Conservation (phyloP, 2,329 filamentous ascomycete species). For the Phaeosphaeriaceae sp. region DNA sequence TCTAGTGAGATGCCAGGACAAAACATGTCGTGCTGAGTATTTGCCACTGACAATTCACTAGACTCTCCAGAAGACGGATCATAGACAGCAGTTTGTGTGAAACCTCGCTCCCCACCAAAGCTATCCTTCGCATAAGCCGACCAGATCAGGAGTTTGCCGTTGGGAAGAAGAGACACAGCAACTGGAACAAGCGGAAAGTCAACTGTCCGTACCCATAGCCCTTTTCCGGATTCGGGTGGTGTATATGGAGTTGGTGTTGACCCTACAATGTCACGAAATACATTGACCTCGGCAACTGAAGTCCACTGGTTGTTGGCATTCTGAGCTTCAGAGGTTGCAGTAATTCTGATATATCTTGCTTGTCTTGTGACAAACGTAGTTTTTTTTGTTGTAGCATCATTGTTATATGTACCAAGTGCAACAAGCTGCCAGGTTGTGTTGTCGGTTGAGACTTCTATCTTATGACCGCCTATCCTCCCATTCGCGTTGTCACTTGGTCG, state of each 20-base stretch:
- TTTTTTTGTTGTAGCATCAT: slow-evolving; percentile 30
- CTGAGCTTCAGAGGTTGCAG: slow-evolving; percentile 32
- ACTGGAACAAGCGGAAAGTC: slow-evolving; percentile 35
- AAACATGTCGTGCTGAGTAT: slow-evolving; percentile 63
- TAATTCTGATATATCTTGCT: slow-evolving; percentile 33
- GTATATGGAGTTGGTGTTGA: slow-evolving; percentile 19
- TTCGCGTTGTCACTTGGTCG: slow-evolving; percentile 42
- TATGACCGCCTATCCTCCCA: slow-evolving; percentile 47
- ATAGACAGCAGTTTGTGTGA: slow-evolving; percentile 43
- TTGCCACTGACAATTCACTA: slow-evolving; percentile 32
- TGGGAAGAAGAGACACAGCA: slow-evolving; percentile 30
- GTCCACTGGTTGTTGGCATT: slow-evolving; percentile 24
- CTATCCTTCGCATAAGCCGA: slow-evolving; percentile 24
- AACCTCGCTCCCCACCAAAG: slow-evolving; percentile 28
- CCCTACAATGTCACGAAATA: slow-evolving; percentile 25
- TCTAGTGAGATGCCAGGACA: slow-evolving; percentile 62
- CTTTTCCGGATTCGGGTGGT: slow-evolving; percentile 25
- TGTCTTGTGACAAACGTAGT: slow-evolving; percentile 27
- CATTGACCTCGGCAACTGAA: slow-evolving; percentile 32
- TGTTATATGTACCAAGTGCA: slow-evolving; percentile 35
- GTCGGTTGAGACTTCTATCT: slow-evolving; percentile 40
- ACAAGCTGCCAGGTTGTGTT: slow-evolving; percentile 31
- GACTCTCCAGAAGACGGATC: slow-evolving; percentile 32
- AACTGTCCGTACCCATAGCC: slow-evolving; percentile 34
- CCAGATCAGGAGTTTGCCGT: slow-evolving; percentile 36